phyloP scores from a whole-genome alignment of 768 basidiomycete species.

The Nidularia pulvinata region DNA sequence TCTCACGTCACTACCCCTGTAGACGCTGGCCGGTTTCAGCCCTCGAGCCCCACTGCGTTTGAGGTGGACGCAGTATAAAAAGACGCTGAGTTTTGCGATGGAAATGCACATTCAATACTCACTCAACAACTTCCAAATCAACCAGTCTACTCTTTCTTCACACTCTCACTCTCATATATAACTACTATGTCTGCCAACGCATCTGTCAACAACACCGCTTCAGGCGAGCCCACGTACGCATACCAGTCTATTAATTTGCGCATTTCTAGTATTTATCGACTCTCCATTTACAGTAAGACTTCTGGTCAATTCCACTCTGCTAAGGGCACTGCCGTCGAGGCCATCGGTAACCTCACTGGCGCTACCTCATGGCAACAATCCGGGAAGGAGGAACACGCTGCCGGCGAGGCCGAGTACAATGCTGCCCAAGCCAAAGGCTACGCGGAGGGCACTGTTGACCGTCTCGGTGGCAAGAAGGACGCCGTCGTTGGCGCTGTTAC shows the following conservation, averaged over 20 bases:
- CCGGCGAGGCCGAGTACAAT: slow-evolving; percentile 48
- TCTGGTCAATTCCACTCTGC: slow-evolving; percentile 40
- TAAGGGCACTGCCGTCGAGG: slow-evolving; percentile 37
- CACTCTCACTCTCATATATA: no score
- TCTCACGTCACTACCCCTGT: no score
- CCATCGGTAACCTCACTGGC: slow-evolving; percentile 48
- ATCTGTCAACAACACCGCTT: slow-evolving; percentile 20
- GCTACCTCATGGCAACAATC: slow-evolving; percentile 39
- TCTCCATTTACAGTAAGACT: slow-evolving; percentile 26
- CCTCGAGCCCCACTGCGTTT: no score
- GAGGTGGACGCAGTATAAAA: no score
- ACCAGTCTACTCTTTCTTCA: no score
- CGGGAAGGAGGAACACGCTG: slow-evolving; percentile 50
- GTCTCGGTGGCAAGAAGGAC: slow-evolving; percentile 46
- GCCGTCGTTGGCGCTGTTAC: slow-evolving; percentile 46
- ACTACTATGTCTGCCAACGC: no score
- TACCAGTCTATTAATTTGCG: not conserved
- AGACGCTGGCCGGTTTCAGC: no score
- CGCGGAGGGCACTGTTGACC: slow-evolving; percentile 44
- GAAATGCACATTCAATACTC: no score
- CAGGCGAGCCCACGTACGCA: slow-evolving; percentile 25
- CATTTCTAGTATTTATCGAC: not conserved
- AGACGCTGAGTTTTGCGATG: no score
- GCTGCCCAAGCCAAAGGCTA: slow-evolving; percentile 50
- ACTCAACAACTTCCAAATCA: no score